Percentiles rank a stretch among this genome's conserved stretches.
These are phyloP conservation scores for maize (Zea mays) DNA, from an alignment of 176 grass and related monocot genomes.

Conservation along the genomic window DNA sequence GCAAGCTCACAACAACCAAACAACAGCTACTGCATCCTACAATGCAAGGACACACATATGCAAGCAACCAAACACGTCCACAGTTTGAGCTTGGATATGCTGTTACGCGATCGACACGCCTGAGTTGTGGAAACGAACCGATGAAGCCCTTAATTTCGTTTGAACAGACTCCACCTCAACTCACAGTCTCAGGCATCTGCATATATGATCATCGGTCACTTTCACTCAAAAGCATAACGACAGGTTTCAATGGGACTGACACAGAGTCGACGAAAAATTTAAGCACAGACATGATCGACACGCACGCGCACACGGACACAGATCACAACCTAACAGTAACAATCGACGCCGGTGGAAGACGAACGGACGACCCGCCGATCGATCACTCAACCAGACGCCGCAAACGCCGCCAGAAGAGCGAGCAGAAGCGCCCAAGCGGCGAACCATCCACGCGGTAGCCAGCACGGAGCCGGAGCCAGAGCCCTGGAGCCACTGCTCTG, in stretches of 20 bases:
- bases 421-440: neutral
- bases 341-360: neutral
- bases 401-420: slow-evolving; percentile 20
- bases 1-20: too few species aligned
- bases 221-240: neutral
- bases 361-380: neutral
- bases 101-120: neutral
- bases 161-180: neutral
- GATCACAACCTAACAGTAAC: neutral
- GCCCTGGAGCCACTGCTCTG: slow-evolving; percentile 8
- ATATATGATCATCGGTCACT: too few species aligned
- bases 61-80: too few species aligned
- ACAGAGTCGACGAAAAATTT: neutral
- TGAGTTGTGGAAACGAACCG: neutral
- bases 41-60: too few species aligned
- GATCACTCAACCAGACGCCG: neutral
- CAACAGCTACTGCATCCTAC: too few species aligned
- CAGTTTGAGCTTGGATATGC: neutral
- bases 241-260: slow-evolving; percentile 8
- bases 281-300: neutral
- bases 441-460: neutral
- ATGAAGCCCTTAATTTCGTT: neutral
- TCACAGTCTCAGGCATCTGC: too few species aligned
- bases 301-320: neutral
- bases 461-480: neutral